Evolutionary conservation across 2,329 filamentous ascomycete species (phyloP).

Genomic region (Botryotinia globosa): DNA sequence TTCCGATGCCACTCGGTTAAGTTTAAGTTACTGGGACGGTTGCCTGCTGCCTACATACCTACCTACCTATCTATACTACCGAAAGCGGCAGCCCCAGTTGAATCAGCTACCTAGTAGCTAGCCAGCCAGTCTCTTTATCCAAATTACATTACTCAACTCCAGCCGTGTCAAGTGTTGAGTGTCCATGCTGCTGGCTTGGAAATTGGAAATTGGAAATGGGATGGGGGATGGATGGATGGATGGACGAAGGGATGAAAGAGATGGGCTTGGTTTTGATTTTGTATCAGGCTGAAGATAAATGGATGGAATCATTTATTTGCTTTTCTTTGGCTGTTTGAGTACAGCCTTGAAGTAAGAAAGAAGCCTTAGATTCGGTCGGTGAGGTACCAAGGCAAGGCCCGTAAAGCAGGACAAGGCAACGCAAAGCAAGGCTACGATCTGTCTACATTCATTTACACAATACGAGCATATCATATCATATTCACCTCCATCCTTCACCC

Average conservation of each 20-base stretch:
- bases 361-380: not conserved
- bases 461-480: not conserved
- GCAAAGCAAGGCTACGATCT: not conserved
- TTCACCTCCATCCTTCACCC: not conserved
- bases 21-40: not conserved
- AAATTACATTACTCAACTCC: not conserved
- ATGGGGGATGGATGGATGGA: not conserved
- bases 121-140: not conserved
- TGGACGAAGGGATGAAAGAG: not conserved
- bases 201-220: no score
- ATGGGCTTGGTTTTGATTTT: not conserved
- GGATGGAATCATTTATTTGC: not conserved
- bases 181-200: not conserved
- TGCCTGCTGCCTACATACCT: conserved; percentile 12
- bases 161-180: not conserved
- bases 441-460: not conserved
- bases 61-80: not conserved
- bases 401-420: not conserved
- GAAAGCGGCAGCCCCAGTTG: not conserved
- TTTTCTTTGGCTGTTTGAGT: not conserved
- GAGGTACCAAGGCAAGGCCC: not conserved
- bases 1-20: not conserved
- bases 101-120: no score
- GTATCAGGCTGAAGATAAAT: not conserved
- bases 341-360: not conserved